Percentiles rank a stretch among this genome's conserved stretches.
Evolutionary conservation across 2,329 filamentous ascomycete genomes (phyloP).

Genomic region (Tolypocladium cylindrosporum): DNA sequence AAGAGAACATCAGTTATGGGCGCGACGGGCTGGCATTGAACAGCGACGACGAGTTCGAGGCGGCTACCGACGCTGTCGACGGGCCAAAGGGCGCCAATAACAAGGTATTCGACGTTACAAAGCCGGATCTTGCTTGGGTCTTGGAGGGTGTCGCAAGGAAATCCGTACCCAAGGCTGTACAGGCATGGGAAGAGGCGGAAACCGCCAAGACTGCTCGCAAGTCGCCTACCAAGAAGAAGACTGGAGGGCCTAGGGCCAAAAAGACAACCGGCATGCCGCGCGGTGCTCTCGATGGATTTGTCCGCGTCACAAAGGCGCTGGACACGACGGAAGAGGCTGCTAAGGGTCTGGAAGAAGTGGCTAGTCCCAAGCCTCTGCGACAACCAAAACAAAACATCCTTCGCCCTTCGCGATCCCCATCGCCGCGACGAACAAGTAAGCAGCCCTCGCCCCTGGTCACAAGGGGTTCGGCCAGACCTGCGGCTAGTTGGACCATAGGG

Average conservation of each 20-base stretch:
- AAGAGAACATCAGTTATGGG: conserved; percentile 42
- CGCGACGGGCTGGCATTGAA: conserved; percentile 49
- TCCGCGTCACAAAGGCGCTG: conserved; percentile 27
- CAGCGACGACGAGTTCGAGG: conserved; percentile 55
- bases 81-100: conserved; percentile 7
- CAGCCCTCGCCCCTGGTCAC: conserved; percentile 16
- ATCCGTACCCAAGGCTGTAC: conserved; percentile 13
- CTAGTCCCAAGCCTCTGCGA: neutral
- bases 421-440: conserved; percentile 20
- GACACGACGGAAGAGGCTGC: conserved; percentile 1
- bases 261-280: conserved; percentile 10
- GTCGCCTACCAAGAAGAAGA: conserved; percentile 14
- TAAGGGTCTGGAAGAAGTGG: conserved; percentile 3
- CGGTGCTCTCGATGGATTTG: conserved; percentile 29
- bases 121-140: conserved; percentile 40
- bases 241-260: conserved; percentile 6
- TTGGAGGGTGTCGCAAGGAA: conserved; percentile 22
- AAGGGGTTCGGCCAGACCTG: conserved; percentile 11
- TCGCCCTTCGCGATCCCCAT: neutral
- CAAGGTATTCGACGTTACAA: conserved; percentile 53
- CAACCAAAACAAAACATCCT: conserved; percentile 5
- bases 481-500: conserved; percentile 26
- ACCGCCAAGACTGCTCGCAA: conserved; percentile 11
- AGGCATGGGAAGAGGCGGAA: conserved; percentile 16
- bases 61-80: conserved; percentile 20